These are phyloP conservation scores for Barnettozyma sp. DNA, from an alignment of 805 yeast species.

Conservation along the genomic window DNA sequence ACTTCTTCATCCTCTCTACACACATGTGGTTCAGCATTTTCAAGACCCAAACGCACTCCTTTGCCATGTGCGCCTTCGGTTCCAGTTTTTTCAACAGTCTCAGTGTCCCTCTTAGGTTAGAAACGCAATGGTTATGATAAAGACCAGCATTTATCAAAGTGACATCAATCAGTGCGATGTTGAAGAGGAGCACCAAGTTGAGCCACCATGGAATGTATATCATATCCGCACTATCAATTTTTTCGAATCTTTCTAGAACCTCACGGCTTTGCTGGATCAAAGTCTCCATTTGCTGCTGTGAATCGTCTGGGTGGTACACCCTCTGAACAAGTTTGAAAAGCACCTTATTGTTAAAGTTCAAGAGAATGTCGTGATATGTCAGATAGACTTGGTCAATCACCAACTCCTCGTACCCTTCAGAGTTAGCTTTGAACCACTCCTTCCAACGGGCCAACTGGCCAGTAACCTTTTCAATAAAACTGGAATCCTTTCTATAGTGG, in stretches of 20 bases:
- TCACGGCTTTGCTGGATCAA: constrained; percentile 29
- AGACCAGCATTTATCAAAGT: constrained; percentile 40
- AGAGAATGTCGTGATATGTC: constrained; percentile 17
- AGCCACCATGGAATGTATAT: constrained; percentile 47
- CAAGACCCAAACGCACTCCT: constrained; percentile 57
- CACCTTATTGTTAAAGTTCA: constrained; percentile 17
- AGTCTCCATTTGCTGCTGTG: constrained; percentile 13
- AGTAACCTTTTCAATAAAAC: constrained; percentile 16
- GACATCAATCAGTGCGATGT: constrained; percentile 36
- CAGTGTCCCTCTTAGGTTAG: constrained; percentile 16
- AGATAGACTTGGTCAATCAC: constrained; percentile 18
- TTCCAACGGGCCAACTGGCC: constrained; percentile 18
- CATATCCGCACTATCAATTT: constrained; percentile 26
- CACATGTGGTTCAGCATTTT: constrained; percentile 48
- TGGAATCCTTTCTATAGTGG: constrained; percentile 12
- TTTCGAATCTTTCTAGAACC: constrained; percentile 27
- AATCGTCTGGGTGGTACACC: constrained; percentile 19
- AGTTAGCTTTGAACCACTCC: constrained; percentile 13
- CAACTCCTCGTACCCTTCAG: constrained; percentile 16
- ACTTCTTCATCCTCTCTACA: constrained; percentile 37
- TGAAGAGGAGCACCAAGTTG: constrained; percentile 37
- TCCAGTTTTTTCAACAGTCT: constrained; percentile 22
- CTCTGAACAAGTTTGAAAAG: constrained; percentile 15
- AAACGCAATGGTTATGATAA: constrained; percentile 8
- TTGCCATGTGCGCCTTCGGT: constrained; percentile 38